These are phyloP conservation scores for Leccinum pellstonianum DNA, from an alignment of 768 basidiomycete genomes.

Conservation along the genomic window DNA sequence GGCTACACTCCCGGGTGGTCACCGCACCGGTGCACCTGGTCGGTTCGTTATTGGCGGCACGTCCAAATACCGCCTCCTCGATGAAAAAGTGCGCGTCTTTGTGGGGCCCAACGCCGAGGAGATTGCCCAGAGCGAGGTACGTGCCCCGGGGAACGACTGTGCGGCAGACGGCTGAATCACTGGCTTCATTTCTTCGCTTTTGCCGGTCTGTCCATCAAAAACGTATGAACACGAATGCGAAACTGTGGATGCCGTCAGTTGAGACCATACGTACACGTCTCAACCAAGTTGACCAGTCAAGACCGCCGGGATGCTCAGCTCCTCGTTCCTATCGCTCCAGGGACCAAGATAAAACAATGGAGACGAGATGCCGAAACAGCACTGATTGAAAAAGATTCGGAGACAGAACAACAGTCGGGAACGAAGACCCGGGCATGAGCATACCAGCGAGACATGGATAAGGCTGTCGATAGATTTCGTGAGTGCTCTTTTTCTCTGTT, in stretches of 20 bases:
- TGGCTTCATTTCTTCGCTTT: background rate
- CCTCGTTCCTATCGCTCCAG: conserved; percentile 25
- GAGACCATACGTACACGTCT: conserved; percentile 30
- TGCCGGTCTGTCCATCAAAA: background rate
- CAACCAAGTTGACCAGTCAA: conserved; percentile 21
- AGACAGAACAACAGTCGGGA: background rate
- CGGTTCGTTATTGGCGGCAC: conserved; percentile 76
- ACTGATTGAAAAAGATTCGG: background rate
- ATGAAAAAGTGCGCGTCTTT: conserved; percentile 81
- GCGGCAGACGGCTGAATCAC: background rate
- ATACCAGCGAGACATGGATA: background rate
- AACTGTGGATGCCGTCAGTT: conserved; percentile 13
- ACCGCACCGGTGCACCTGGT: conserved; percentile 86
- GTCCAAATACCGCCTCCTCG: conserved; percentile 77
- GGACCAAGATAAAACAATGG: conserved; percentile 28
- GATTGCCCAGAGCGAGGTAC: conserved; percentile 55
- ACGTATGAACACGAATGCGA: too few relatives aligned
- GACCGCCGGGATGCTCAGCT: conserved; percentile 29
- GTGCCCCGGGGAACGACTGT: conserved; percentile 22
- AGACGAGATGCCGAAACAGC: conserved; percentile 19
- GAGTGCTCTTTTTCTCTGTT: background rate
- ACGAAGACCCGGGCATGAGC: background rate
- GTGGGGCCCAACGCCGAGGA: conserved; percentile 74
- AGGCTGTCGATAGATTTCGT: background rate
- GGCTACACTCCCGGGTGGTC: conserved; percentile 78